Conservation (phyloP, 306 rosid species). For the Corylus americana region DNA sequence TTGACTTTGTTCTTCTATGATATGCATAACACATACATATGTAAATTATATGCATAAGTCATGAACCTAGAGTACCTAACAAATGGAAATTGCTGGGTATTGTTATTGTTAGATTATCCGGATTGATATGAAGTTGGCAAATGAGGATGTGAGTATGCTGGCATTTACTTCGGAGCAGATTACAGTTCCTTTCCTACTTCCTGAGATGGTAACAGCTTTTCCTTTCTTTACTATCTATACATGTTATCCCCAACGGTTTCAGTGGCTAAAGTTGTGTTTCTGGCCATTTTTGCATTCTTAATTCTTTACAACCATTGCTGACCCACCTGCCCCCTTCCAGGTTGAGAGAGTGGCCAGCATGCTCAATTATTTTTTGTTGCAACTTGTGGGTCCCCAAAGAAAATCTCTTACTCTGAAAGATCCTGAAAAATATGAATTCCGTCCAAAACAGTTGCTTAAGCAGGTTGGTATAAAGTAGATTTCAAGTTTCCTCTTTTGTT, state of each 20-base stretch:
- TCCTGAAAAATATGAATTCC: slow-evolving; percentile 96
- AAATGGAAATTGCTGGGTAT: slow-evolving; percentile 17
- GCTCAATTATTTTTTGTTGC: slow-evolving; percentile 96
- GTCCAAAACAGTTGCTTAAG: slow-evolving; percentile 89
- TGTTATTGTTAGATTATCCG: slow-evolving; percentile 70
- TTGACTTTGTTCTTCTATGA: slow-evolving; percentile 12
- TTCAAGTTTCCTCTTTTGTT: slow-evolving; percentile 4
- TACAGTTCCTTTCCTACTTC: slow-evolving; percentile 92
- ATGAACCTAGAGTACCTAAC: slow-evolving; percentile 30
- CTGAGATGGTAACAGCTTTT: slow-evolving; percentile 79
- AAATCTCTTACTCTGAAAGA: slow-evolving; percentile 92
- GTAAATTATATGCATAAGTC: too few species aligned
- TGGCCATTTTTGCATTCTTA: background rate
- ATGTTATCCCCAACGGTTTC: slow-evolving; percentile 14
- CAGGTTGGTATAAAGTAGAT: slow-evolving; percentile 58
- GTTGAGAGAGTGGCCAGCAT: slow-evolving; percentile 99
- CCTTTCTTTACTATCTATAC: slow-evolving; percentile 13
- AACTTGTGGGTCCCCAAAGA: slow-evolving; percentile 97
- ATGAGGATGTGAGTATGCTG: slow-evolving; percentile 95
- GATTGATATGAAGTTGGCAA: slow-evolving; percentile 96
- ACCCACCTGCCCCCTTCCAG: slow-evolving; percentile 37
- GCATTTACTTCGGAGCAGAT: slow-evolving; percentile 93
- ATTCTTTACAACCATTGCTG: background rate
- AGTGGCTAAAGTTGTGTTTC: slow-evolving; percentile 3
- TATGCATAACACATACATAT: background rate